Conservation (phyloP, 352 stramenopile species). For the Aphanomyces invadans region DNA sequence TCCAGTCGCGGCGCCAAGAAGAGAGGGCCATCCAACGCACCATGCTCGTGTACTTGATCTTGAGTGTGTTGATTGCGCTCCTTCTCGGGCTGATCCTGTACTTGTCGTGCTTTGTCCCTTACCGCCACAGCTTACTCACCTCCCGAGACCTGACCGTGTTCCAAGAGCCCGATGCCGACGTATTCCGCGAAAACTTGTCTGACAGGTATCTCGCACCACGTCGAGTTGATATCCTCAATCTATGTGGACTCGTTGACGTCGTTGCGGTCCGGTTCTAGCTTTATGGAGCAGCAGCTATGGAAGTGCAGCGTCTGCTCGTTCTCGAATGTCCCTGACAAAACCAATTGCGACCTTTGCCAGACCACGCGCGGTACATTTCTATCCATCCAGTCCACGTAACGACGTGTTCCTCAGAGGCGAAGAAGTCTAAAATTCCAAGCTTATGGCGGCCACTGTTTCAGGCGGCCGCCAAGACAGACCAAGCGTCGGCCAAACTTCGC, state of each 20-base stretch:
- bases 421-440: background rate
- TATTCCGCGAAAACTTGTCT: conserved; percentile 77
- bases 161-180: conserved; percentile 46
- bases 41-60: conserved; percentile 23
- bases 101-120: conserved; percentile 37
- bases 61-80: conserved; percentile 41
- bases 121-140: conserved; percentile 34
- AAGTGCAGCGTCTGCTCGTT: conserved; percentile 85
- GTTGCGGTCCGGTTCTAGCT: conserved; percentile 33
- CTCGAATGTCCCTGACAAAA: conserved; percentile 74
- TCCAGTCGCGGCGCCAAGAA: too few relatives aligned
- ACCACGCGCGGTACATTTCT: conserved; percentile 38
- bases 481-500: background rate
- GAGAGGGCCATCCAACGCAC: too few relatives aligned
- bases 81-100: conserved; percentile 37
- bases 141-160: conserved; percentile 39
- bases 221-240: too few relatives aligned
- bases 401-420: background rate
- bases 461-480: background rate
- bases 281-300: conserved; percentile 76
- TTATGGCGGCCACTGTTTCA: conserved; percentile 1
- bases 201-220: conserved; percentile 35
- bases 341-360: conserved; percentile 81
- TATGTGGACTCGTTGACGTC: background rate
- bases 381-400: background rate